These are phyloP conservation scores for Pugionium cornutum DNA, from an alignment of 345 rosid genomes.

Conservation along the genomic window DNA sequence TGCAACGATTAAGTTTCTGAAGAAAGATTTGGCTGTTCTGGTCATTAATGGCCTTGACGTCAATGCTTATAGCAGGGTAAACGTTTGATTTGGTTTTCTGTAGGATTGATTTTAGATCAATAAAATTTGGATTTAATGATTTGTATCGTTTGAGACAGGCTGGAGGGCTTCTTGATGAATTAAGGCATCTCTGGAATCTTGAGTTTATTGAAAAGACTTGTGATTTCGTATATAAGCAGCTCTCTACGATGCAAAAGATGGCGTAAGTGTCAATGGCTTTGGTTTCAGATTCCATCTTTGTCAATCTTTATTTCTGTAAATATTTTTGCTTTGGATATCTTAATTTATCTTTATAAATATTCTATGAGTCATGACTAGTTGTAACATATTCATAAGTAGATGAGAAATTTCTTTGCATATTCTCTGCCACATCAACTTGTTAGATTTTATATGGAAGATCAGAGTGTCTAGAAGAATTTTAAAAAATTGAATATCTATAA, in stretches of 20 bases:
- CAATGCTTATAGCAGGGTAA: slow-evolving; percentile 80
- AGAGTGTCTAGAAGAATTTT: too few relatives aligned
- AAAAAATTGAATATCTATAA: not conserved
- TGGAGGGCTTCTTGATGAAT: slow-evolving; percentile 76
- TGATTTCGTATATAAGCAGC: slow-evolving; percentile 63
- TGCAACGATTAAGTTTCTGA: slow-evolving; percentile 82
- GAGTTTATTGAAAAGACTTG: slow-evolving; percentile 67
- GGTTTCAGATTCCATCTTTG: too few relatives aligned
- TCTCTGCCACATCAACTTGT: not conserved
- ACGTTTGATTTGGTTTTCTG: not conserved
- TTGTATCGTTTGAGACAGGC: slow-evolving; percentile 49
- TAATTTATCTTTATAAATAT: not conserved
- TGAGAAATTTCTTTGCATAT: slow-evolving; percentile 7
- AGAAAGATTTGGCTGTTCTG: slow-evolving; percentile 90
- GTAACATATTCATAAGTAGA: slow-evolving; percentile 21
- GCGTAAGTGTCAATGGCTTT: slow-evolving; percentile 42
- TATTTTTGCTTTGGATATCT: not conserved
- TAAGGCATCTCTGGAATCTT: slow-evolving; percentile 63
- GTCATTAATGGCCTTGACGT: slow-evolving; percentile 76
- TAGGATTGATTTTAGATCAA: too few relatives aligned
- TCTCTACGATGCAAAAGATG: slow-evolving; percentile 65
- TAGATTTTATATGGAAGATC: slow-evolving; percentile 16
- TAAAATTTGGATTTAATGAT: too few relatives aligned
- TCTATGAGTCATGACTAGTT: slow-evolving; percentile 22
- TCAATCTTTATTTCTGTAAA: not conserved